These are phyloP conservation scores for Fomitopsis serialis DNA, from an alignment of 768 basidiomycete genomes.

Conservation along the genomic window DNA sequence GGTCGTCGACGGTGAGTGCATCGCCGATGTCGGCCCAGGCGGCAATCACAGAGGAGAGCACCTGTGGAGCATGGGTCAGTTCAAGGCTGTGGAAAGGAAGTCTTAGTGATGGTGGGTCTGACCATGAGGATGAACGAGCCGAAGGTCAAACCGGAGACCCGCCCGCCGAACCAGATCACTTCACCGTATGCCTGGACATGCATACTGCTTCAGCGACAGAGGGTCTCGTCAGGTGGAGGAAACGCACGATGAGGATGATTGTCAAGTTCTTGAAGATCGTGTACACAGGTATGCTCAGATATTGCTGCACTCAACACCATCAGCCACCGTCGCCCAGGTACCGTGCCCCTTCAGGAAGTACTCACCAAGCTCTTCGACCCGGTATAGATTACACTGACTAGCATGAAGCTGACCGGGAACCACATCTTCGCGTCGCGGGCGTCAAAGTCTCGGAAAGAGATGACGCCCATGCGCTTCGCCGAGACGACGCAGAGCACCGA, in stretches of 20 bases:
- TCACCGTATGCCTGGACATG: slow-evolving; percentile 84
- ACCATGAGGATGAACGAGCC: slow-evolving; percentile 93
- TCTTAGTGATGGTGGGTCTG: slow-evolving; percentile 13
- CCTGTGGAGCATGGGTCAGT: slow-evolving; percentile 37
- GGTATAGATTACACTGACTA: slow-evolving; percentile 95
- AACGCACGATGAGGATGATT: slow-evolving; percentile 92
- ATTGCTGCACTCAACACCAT: slow-evolving; percentile 62
- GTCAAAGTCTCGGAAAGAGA: slow-evolving; percentile 83
- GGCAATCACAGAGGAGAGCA: slow-evolving; percentile 92
- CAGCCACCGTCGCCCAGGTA: background rate
- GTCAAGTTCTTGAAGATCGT: slow-evolving; percentile 99
- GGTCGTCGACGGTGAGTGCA: slow-evolving; percentile 31
- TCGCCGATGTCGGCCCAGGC: slow-evolving; percentile 83
- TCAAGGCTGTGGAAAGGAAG: background rate
- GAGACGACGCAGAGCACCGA: slow-evolving; percentile 72
- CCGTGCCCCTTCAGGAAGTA: slow-evolving; percentile 9
- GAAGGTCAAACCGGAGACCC: slow-evolving; percentile 82
- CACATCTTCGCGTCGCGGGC: slow-evolving; percentile 80
- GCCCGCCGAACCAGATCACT: slow-evolving; percentile 93
- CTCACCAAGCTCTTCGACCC: slow-evolving; percentile 94
- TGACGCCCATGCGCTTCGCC: slow-evolving; percentile 72
- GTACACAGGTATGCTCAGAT: slow-evolving; percentile 92
- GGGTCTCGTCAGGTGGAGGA: background rate
- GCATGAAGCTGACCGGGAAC: slow-evolving; percentile 91
- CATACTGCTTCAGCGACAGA: background rate